phyloP scores from a whole-genome alignment of 495 filamentous ascomycete genomes.

The Aspergillus olivimuriae region DNA sequence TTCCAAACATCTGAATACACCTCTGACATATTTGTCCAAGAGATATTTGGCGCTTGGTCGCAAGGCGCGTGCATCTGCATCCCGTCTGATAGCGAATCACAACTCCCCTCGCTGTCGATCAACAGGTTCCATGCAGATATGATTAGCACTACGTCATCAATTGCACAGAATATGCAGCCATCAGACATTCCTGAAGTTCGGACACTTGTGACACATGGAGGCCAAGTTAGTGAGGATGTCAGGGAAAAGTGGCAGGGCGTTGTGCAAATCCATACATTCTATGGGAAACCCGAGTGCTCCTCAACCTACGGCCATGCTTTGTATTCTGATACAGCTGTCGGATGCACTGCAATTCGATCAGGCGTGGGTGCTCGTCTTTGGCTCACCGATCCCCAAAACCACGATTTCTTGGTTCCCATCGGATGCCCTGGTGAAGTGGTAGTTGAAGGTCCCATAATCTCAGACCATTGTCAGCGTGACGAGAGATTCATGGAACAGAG shows the following conservation, averaged over 20 bases:
- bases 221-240: constrained; percentile 5
- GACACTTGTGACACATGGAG: constrained; percentile 16
- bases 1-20: constrained; percentile 52
- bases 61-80: constrained; percentile 43
- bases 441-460: constrained; percentile 54
- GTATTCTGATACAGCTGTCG: not conserved
- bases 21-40: constrained; percentile 36
- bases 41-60: constrained; percentile 34
- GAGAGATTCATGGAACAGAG: constrained; percentile 28
- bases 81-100: constrained; percentile 23
- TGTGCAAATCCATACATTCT: constrained; percentile 23
- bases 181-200: constrained; percentile 15
- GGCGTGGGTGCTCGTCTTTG: constrained; percentile 31
- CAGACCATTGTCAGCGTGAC: constrained; percentile 42
- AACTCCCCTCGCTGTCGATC: constrained; percentile 25
- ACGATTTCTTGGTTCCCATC: constrained; percentile 47
- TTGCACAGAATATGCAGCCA: constrained; percentile 12
- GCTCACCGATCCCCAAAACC: constrained; percentile 51
- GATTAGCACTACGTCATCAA: constrained; percentile 30
- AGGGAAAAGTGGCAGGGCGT: constrained; percentile 9
- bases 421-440: constrained; percentile 56
- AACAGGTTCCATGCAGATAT: constrained; percentile 28
- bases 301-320: constrained; percentile 21
- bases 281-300: constrained; percentile 33
- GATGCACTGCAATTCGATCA: constrained; percentile 19